Evolutionary conservation across 805 yeast species (phyloP), one percentile per base, ranked within the genome.

Genomic region (Monosporozyma aerobia): DNA sequence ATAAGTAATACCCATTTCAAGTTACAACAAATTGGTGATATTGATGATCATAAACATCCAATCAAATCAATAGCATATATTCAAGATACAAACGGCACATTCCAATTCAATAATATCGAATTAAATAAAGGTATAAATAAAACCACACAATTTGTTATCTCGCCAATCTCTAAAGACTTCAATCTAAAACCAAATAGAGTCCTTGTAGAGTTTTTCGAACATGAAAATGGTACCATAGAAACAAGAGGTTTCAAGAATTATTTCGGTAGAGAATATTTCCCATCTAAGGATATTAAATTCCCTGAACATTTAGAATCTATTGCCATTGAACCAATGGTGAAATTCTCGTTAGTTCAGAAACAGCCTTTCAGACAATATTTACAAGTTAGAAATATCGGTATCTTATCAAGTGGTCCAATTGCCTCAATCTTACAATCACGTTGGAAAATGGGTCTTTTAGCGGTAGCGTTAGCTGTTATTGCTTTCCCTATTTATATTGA

Each of bases 391-490:
- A 60, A 64, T 23, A 53, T 55, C 3, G 68, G 75, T 4, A 48
- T 74, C 3, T 56, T 72, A 2, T 59, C 67, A 39, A 57, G 63
- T 43, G 77, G 77, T 1, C 70, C 73, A 3, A 39, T 73, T 2
- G 75, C 72, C 9, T 63, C 65, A 1, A 56, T 74, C 8, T 37
- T 72, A 9, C 63, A 67, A 47, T 69, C 72, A 33, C 73, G 71
- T 46, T 63, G 72, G 65, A 73, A 73, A 52, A 56, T 70, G 25
- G 67, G 64, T 3, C 67, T 65, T 22, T 67, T 63, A 5, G 49
- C 70, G 0, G 53, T 72, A 4, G 56, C 57, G 5, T 27, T 72
- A 9, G 48, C 60, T 11, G 41, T 65, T 5, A 50, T 65, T 5
- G 47, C 60, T 1, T 64, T 68, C 53, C 77, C 77, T 19, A 55